phyloP scores from a whole-genome alignment of 2,329 filamentous ascomycete genomes.

The Calonectria pauciramosa region DNA sequence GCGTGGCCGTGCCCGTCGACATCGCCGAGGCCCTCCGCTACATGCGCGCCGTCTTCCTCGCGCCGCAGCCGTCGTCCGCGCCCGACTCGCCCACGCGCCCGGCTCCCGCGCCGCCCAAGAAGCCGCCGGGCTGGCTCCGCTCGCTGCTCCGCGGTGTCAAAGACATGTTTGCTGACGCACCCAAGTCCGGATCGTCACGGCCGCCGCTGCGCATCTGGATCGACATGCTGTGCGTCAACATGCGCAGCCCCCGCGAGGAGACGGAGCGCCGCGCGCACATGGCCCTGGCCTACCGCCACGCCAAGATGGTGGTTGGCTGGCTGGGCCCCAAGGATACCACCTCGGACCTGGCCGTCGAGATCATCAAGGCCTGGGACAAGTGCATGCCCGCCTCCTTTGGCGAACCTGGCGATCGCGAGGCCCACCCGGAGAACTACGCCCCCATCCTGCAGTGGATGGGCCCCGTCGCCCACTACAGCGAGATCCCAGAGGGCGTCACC shows the following conservation, averaged over 20 bases:
- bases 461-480: constrained; percentile 38
- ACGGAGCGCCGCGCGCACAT: constrained; percentile 35
- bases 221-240: constrained; percentile 40
- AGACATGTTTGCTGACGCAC: constrained; percentile 29
- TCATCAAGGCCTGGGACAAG: constrained; percentile 39
- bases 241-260: constrained; percentile 33
- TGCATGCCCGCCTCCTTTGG: constrained; percentile 40
- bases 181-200: constrained; percentile 6
- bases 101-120: constrained; percentile 26
- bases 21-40: constrained; percentile 39
- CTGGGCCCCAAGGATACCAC: constrained; percentile 36
- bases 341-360: constrained; percentile 40
- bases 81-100: neutral
- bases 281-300: constrained; percentile 37
- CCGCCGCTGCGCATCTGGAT: constrained; percentile 40
- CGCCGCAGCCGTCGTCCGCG: constrained; percentile 20
- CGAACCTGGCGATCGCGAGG: constrained; percentile 39
- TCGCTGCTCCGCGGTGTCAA: constrained; percentile 33
- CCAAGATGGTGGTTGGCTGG: constrained; percentile 41
- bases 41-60: constrained; percentile 39
- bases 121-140: constrained; percentile 36
- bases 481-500: constrained; percentile 40
- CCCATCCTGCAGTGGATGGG: constrained; percentile 42
- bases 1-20: constrained; percentile 32
- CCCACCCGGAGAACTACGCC: constrained; percentile 38